Base-by-base conservation (phyloP, 2,329 filamentous ascomycete species). In the Epichloe elymi region DNA sequence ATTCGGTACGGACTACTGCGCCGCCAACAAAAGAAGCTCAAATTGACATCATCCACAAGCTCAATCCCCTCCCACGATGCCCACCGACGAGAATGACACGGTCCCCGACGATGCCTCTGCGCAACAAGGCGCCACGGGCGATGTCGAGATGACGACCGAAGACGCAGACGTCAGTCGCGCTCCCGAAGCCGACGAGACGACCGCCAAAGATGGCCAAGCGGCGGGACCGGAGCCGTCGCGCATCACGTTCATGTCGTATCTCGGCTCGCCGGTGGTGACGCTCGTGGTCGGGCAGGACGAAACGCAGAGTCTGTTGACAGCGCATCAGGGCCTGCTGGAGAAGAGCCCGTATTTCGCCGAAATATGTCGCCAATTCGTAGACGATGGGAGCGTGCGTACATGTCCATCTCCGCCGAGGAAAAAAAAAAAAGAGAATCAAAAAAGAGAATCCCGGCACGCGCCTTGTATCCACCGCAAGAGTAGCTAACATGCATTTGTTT, bases 341-440 rank as follows among this genome's bases (percentile, higher is more conserved):
- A 77, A 83, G 63, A 91, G 87, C 42, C 86, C 88, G 0, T 89
- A 77, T 66, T 88, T 96, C 62, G 72, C 74, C 11, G 76, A 81
- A 20, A 72, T 77, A 6, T 81, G 83, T 61, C 72, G 75, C 11
- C 67, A 75, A 47, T 85, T 89, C 61, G 71, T 72, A 45, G 74
- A 79, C 35, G 77, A 80, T 49, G 75, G 75, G 46, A 76, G 74
- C 53, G 84, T 86, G 67, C 56, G 79, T 70, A n/a, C 4, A 26
- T 26, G 26, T 3, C 12, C 20, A 48, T 44, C 38, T n/a, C 12
- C 23, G 19, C 14, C 42, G 14, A 44, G 23, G 7, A 8, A 8
- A 2, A 26, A 26, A 8, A 3, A 10, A 26, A 8, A 3, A 3
- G n/a, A n/a, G n/a, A n/a, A n/a, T n/a, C n/a, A n/a, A n/a, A n/a